Evolutionary conservation across 2,329 filamentous ascomycete species (phyloP), one percentile per base, ranked within the genome.

Genomic region (Berkeleyomyces rouxiae): DNA sequence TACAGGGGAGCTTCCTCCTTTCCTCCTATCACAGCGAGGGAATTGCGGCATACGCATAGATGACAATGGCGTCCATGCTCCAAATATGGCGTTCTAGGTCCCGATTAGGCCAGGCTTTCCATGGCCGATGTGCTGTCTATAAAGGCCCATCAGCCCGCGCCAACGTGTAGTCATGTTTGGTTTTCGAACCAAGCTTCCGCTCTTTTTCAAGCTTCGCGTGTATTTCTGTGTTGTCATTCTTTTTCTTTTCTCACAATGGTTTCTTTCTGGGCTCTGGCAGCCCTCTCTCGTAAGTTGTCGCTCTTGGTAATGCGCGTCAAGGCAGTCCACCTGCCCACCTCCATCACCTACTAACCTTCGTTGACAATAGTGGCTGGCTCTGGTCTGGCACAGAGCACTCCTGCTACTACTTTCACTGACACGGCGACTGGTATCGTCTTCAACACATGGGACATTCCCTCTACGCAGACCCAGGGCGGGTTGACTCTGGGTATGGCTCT

Each of bases 401-500:
- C 61, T 39, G 42, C 51, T 39, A 64, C 59, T 16, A 61, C 59
- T 31, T 64, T 40, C 49, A 59, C 53, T 39, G 63, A 64, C 60
- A 36, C 53, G 40, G 31, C 16, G 44, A 64, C 46, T 40, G 63
- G 60, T 31, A 61, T 61, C 47, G 49, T 49, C 44, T 60, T 64
- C 23, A 61, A 59, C 39, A 55, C 63, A 13, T 64, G 63, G 63
- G 59, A 61, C n/a, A 61, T 61, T 10, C 36, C 59, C 31, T 37
- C 47, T 23, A 33, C 44, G 2, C 23, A 33, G n/a, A 44, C 46
- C 16, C 11, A 31, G 3, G 46, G 59, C n/a, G 46, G 47, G 3
- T 16, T 79, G 59, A 77, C 75, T 40, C 80, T 80, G 59, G 82
- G 82, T 68, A 67, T 84, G 60, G 78, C 78, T 1, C 72, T 84